phyloP scores from a whole-genome alignment of 345 rosid genomes.

The Salix exigua region DNA sequence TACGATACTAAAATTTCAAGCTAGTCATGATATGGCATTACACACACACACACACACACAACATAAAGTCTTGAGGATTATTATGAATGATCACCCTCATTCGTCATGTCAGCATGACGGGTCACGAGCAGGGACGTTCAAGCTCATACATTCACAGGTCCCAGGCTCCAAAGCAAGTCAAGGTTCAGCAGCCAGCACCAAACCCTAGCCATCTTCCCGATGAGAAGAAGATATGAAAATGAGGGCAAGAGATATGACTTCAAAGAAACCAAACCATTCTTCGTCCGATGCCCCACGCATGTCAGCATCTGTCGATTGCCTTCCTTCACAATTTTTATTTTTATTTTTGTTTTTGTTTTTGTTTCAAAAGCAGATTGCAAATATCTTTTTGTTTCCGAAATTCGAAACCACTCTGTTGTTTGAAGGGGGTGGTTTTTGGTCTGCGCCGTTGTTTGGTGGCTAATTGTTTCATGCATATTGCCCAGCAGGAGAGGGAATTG shows the following conservation, averaged over 20 bases:
- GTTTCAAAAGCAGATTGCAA: neutral
- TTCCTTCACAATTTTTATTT: neutral
- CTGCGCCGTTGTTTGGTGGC: constrained; percentile 33
- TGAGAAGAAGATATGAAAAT: neutral
- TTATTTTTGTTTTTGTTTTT: no score
- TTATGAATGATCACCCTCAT: neutral
- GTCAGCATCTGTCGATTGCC: neutral
- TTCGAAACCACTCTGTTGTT: constrained; percentile 21
- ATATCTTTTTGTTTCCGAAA: neutral
- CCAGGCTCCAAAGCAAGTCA: neutral
- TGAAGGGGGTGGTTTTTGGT: constrained; percentile 17
- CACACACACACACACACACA: no score
- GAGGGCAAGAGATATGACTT: neutral
- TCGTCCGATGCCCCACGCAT: neutral
- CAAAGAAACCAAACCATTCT: neutral
- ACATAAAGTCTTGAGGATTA: no score
- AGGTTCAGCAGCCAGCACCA: neutral
- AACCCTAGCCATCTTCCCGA: neutral
- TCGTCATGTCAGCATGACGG: neutral
- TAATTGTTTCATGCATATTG: neutral
- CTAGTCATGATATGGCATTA: no score
- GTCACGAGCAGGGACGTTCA: neutral
- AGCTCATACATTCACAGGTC: neutral
- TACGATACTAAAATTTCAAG: neutral
- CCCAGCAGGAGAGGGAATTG: neutral